Base-by-base conservation (phyloP, 371 early-diverging fungal genomes). In the Vairimorpha ceranae region DNA sequence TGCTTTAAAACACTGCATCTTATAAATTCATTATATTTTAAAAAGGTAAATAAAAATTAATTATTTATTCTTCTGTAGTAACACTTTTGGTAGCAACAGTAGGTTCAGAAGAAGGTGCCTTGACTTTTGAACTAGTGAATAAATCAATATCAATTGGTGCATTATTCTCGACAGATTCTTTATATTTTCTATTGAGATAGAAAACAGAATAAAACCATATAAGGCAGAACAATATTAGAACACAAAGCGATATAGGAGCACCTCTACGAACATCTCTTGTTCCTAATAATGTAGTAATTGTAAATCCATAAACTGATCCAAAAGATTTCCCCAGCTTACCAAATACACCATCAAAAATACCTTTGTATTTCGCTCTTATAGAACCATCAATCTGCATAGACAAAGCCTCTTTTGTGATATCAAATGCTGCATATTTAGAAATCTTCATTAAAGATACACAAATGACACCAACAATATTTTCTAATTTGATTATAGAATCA, bases 381-480 rank as follows among this genome's bases (percentile, higher is more conserved):
- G 56, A 21, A 21, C 70, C 70, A 59, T 75, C 77, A 46, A 84
- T 82, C 48, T 76, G 80, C 69, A 81, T 77, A 43, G 80, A 60
- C 17, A 84, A 51, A 33, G 78, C 75, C 56, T 84, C 84, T 63
- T 84, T 84, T 33, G 72, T 64, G 48, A 84, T 81, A 64, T 84
- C 84, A 74, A 82, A 84, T 15, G 77, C 73, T 8, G 80, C 84
- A 76, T 82, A 84, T 59, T 84, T 84, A 32, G 70, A 33, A 36
- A 83, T 74, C 59, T 84, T 84, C 59, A 76, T 67, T 35, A 52
- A 32, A 35, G 38, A 27, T 23, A 65, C 72, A 17, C 54, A 71
- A 23, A 38, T 43, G 7, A 64, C 56, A 14, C 63, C 63, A n/a
- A 60, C 38, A 3, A 35, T 45, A 43, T 41, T 33, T 61, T 65